Base-by-base conservation (phyloP, 495 filamentous ascomycete genomes). In the Neurospora sp. region DNA sequence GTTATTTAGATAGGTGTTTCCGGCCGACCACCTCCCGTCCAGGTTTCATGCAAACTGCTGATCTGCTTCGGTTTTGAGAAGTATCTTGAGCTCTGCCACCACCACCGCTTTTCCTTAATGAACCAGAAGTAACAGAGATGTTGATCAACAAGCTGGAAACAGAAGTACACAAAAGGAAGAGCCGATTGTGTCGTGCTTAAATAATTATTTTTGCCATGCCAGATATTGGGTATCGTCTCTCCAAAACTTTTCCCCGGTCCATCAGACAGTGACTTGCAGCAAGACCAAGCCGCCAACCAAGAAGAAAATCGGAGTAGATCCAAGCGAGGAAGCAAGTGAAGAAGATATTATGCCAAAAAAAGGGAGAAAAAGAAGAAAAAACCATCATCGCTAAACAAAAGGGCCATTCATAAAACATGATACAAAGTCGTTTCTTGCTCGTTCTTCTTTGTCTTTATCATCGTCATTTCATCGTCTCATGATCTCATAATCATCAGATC, bases 381-480 rank as follows among this genome's bases (percentile, higher is more conserved):
- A 73, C 1, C 4, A 17, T 20, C 31, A 31, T 27, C 40, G 42
- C 45, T 39, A 71, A 59, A 42, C 22, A 68, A 8, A n/a, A 59
- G 37, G 3, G 68, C 5, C 45, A 69, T 22, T 39, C 37, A 44
- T 14, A 48, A 71, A 69, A 65, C 53, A 65, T 65, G 27, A 72
- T 69, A 75, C 72, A 73, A 22, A 9, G 16, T 68, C 53, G 53
- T 17, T 65, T 17, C 7, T 35, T 65, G 7, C 53, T 65, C 14
- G 27, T 65, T 35, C 53, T 65, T 65, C 53, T 76, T 72, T 45
- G 20, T 71, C 69, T 73, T 73, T 65, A 72, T 76, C 69, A 35
- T 77, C 53, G 20, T 74, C 75, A 73, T 73, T 22, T 44, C 69
- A 39, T 74, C 53, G 68, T 68, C 72, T 40, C 40, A 71, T 65